Evolutionary conservation across 331 rosid genomes (phyloP), one percentile per base, ranked within the genome.

Genomic region (Stylosanthes scabra): DNA sequence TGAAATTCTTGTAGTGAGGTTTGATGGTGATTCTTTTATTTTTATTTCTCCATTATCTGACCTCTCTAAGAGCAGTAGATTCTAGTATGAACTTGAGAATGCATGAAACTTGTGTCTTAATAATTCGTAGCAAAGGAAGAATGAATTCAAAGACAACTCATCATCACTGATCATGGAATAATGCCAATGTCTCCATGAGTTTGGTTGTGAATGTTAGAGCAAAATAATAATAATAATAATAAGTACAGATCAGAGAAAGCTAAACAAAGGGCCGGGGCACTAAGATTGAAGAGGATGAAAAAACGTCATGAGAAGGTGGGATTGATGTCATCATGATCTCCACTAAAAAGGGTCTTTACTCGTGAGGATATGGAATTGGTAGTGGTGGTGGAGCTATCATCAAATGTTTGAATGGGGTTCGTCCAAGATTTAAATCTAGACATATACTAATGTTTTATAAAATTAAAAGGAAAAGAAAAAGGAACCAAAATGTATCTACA

Each of bases 261-360:
- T 80, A 77, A 29, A 28, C 25, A 20, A 31, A 31, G 3, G 5
- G n/a, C n/a, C n/a, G n/a, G 37, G 51, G 74, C 61, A 54, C 28
- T 65, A 15, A 56, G 34, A 73, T 79, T 69, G 51, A 62, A 28
- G 61, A 63, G 76, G 50, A 45, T 49, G 37, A 31, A 31, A 5
- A 51, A 64, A 76, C 96, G 93, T 88, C 96, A 90, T 88, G 93
- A 88, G 68, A 83, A 84, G 88, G 96, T 90, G 86, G 85, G 87
- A 86, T 68, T 84, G 93, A 88, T 77, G 91, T 90, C 90, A 90
- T 83, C 79, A 83, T 79, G 28, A 82, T 31, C 81, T 78, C 83
- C 78, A 81, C 84, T 58, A 65, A 61, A 57, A 59, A 47, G 54
- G 58, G 66, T 51, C 44, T 54, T 54, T 72, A 68, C 88, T 79